These are phyloP conservation scores for Botryotinia globosa DNA, from an alignment of 2,329 filamentous ascomycete genomes.

Conservation along the genomic window DNA sequence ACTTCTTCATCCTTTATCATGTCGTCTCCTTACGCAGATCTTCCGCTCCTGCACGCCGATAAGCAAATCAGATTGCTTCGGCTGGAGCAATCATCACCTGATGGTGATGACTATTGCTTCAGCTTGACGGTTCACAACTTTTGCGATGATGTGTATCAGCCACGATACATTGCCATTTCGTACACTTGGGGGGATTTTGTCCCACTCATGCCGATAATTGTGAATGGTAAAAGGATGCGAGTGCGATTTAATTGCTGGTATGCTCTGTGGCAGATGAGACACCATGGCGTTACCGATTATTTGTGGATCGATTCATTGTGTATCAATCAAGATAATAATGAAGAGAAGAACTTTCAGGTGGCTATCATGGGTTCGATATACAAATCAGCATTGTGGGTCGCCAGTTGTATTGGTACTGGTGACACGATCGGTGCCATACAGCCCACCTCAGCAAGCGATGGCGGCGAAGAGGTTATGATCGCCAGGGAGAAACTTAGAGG, in stretches of 20 bases:
- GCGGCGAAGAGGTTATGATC: not conserved
- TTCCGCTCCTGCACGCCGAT: not conserved
- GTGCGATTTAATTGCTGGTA: conserved; percentile 11
- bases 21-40: not conserved
- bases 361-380: conserved; percentile 25
- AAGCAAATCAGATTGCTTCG: conserved; percentile 13
- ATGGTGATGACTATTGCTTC: not conserved
- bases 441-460: not conserved
- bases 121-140: conserved; percentile 8
- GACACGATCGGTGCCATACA: not conserved
- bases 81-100: not conserved
- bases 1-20: not conserved
- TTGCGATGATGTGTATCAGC: not conserved
- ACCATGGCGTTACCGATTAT: conserved; percentile 9
- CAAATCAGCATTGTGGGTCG: conserved; percentile 22
- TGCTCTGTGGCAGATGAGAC: conserved; percentile 21
- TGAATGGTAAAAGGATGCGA: conserved; percentile 5
- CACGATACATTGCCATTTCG: conserved; percentile 6
- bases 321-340: conserved; percentile 25
- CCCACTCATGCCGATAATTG: not conserved
- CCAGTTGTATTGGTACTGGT: conserved; percentile 23
- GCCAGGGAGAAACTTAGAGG: not conserved
- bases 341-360: conserved; percentile 24
- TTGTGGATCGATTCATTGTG: conserved; percentile 29
- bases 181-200: conserved; percentile 4